Evolutionary conservation across 2,329 filamentous ascomycete genomes (phyloP).

Genomic region (Ophiocordyceps sinensis): DNA sequence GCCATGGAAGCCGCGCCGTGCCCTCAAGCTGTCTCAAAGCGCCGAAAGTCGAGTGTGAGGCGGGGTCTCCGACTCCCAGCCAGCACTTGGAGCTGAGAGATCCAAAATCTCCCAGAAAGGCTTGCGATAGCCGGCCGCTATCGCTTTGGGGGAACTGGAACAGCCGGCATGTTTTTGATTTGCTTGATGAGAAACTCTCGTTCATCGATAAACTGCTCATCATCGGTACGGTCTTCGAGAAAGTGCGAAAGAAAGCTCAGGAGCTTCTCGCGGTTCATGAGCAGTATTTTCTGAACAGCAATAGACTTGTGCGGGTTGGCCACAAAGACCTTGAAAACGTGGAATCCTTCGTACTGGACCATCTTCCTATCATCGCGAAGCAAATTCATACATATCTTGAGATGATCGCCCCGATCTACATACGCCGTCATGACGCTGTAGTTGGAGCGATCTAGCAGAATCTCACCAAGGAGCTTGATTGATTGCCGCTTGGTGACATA

Average conservation of each 20-base stretch:
- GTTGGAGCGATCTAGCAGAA: slow-evolving; percentile 85
- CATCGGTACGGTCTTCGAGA: slow-evolving; percentile 85
- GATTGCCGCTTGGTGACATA: slow-evolving; percentile 98
- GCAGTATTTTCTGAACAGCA: slow-evolving; percentile 84
- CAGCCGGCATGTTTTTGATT: slow-evolving; percentile 56
- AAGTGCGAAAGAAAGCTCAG: slow-evolving; percentile 83
- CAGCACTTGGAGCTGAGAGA: too few relatives aligned
- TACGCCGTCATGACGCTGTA: slow-evolving; percentile 98
- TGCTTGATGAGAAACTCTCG: slow-evolving; percentile 94
- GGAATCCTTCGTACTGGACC: slow-evolving; percentile 98
- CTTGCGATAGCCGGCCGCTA: slow-evolving; percentile 6
- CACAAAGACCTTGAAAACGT: slow-evolving; percentile 99
- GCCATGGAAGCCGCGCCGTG: too few relatives aligned
- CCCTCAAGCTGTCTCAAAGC: too few relatives aligned
- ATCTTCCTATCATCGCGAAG: slow-evolving; percentile 92
- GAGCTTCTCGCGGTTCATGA: slow-evolving; percentile 90
- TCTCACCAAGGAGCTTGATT: slow-evolving; percentile 92
- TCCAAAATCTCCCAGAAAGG: too few relatives aligned
- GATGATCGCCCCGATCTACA: slow-evolving; percentile 84
- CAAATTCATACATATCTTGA: slow-evolving; percentile 98
- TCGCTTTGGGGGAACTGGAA: slow-evolving; percentile 38
- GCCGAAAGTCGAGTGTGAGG: too few relatives aligned
- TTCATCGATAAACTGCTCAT: slow-evolving; percentile 97
- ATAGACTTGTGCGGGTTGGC: slow-evolving; percentile 98
- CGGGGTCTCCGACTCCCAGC: too few relatives aligned